phyloP scores from a whole-genome alignment of 306 rosid species.

The Alnus glutinosa region DNA sequence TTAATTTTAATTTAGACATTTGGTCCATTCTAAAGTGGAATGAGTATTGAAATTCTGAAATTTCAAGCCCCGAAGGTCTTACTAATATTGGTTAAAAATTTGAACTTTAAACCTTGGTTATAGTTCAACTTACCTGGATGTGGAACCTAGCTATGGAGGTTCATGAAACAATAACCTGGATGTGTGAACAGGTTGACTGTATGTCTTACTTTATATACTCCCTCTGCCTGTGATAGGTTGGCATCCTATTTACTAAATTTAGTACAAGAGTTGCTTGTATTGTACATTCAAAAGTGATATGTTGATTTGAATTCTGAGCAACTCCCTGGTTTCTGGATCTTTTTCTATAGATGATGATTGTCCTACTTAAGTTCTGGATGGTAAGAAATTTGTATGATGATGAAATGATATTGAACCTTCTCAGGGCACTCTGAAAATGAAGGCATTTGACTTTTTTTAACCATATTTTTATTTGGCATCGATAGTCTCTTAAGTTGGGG shows the following conservation, averaged over 20 bases:
- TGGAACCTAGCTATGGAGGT: slow-evolving; percentile 7
- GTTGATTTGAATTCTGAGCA: neutral
- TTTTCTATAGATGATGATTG: no score
- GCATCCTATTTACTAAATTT: neutral
- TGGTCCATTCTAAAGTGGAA: slow-evolving; percentile 19
- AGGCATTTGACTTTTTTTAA: no score
- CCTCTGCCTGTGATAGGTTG: neutral
- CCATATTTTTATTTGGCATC: no score
- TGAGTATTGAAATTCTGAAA: neutral
- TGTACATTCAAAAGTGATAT: neutral
- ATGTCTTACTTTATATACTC: neutral
- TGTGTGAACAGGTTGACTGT: no score
- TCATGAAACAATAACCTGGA: neutral
- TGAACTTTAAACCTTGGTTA: neutral
- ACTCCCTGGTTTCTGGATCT: neutral
- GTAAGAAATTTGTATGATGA: no score
- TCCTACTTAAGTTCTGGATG: no score
- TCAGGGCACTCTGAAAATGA: no score
- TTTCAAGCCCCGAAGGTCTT: neutral
- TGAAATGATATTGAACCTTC: no score
- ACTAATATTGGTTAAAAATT: neutral
- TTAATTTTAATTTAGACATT: neutral
- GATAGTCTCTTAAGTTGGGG: no score
- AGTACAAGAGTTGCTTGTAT: neutral
- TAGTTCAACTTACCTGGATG: neutral